Conservation (phyloP, 257 asterid genomes). For the Fraxinus quadrangulata region DNA sequence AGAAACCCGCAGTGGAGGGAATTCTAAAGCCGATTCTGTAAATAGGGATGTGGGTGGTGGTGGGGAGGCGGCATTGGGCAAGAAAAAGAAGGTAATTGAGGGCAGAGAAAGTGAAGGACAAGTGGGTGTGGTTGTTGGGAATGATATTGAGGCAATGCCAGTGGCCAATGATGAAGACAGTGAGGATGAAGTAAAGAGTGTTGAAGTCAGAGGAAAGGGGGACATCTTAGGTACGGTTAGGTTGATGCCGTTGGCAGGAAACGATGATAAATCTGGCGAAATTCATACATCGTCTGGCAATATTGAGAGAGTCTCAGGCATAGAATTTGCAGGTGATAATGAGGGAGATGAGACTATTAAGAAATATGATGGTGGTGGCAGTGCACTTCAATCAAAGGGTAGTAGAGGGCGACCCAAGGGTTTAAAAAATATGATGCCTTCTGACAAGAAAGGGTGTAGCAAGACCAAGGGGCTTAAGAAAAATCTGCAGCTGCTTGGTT, state of each 20-base stretch:
- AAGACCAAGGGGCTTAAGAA: background rate
- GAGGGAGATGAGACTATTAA: background rate
- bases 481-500: background rate
- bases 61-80: slow-evolving; percentile 24
- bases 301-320: background rate
- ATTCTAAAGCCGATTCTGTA: background rate
- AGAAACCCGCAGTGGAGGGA: slow-evolving; percentile 12
- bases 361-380: slow-evolving; percentile 2
- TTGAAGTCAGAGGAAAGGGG: background rate
- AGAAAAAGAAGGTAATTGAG: background rate
- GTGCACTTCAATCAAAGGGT: slow-evolving; percentile 2
- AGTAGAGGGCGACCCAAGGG: slow-evolving; percentile 1
- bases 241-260: background rate
- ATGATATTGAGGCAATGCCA: slow-evolving; percentile 23
- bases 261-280: background rate
- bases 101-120: slow-evolving; percentile 17
- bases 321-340: background rate
- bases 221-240: background rate
- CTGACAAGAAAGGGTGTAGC: background rate
- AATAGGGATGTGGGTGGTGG: background rate
- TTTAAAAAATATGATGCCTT: slow-evolving; percentile 10
- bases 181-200: background rate
- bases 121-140: background rate
- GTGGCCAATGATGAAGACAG: slow-evolving; percentile 22
- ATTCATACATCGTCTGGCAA: background rate